Evolutionary conservation across 2,329 filamentous ascomycete species (phyloP).

Genomic region (Pseudocercospora ulei): DNA sequence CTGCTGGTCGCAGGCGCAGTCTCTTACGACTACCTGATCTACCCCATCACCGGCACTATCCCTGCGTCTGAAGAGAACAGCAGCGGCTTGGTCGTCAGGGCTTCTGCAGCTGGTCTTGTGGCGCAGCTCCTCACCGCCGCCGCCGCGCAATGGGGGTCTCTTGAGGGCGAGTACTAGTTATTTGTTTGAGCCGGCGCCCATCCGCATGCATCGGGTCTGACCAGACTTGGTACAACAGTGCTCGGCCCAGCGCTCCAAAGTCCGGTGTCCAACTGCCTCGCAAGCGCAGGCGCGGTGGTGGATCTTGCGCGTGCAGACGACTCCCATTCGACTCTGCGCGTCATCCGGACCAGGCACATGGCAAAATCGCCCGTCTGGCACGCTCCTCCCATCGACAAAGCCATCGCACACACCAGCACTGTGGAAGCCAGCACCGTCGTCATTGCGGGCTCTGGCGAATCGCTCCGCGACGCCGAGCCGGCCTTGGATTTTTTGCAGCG

Average conservation of each 20-base stretch:
- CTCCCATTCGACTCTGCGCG: constrained; percentile 18
- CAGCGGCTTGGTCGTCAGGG: constrained; percentile 29
- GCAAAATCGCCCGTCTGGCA: constrained; percentile 29
- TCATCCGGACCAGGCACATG: constrained; percentile 25
- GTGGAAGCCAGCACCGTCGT: constrained; percentile 27
- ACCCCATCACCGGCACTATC: constrained; percentile 21
- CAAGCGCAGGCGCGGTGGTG: constrained; percentile 29
- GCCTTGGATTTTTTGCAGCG: constrained; percentile 32
- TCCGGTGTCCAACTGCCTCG: constrained; percentile 24
- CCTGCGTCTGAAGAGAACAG: constrained; percentile 11
- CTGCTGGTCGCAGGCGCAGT: constrained; percentile 32
- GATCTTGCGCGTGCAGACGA: constrained; percentile 21
- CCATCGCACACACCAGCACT: constrained; percentile 20
- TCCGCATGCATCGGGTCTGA: constrained; percentile 1
- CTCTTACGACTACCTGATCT: constrained; percentile 32
- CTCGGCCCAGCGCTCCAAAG: constrained; percentile 26
- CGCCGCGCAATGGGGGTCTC: constrained; percentile 26
- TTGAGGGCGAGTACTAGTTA: constrained; percentile 5
- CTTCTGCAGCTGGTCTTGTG: constrained; percentile 30
- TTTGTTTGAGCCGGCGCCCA: neutral
- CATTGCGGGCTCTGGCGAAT: constrained; percentile 31
- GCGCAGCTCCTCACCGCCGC: constrained; percentile 32
- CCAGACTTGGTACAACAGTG: too few relatives aligned
- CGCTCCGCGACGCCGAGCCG: constrained; percentile 30
- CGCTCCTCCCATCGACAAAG: constrained; percentile 24